Percentiles rank a stretch among this genome's conserved stretches.
Evolutionary conservation across 2,329 filamentous ascomycete species (phyloP).

Genomic region (Alternaria hordeiaustralica): DNA sequence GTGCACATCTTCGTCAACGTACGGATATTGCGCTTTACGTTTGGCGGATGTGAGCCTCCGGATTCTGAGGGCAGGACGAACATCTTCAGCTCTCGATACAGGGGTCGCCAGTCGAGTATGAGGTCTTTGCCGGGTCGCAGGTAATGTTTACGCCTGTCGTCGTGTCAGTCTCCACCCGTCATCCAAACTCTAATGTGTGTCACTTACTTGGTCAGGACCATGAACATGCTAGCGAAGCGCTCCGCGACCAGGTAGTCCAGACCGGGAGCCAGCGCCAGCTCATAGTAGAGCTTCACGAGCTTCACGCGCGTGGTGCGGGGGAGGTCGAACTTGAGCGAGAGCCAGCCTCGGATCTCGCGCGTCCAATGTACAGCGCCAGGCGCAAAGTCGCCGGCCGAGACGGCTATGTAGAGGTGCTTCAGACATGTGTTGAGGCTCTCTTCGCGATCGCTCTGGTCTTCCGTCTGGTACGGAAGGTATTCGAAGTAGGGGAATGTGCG

Average conservation of each 20-base stretch:
- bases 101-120: conserved; percentile 87
- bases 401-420: conserved; percentile 89
- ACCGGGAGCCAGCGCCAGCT: conserved; percentile 87
- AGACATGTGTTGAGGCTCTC: conserved; percentile 84
- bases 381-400: conserved; percentile 91
- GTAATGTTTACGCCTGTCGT: conserved; percentile 85
- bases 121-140: conserved; percentile 88
- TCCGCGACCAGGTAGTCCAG: conserved; percentile 83
- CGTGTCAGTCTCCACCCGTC: conserved; percentile 35
- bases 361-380: conserved; percentile 97
- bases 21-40: conserved; percentile 69
- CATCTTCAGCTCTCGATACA: conserved; percentile 91
- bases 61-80: conserved; percentile 88
- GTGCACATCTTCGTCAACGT: conserved; percentile 88
- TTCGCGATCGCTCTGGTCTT: conserved; percentile 79
- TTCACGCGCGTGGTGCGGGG: conserved; percentile 81
- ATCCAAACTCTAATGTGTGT: neutral
- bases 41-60: conserved; percentile 66
- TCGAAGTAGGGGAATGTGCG: conserved; percentile 93
- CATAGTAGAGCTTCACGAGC: conserved; percentile 91
- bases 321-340: conserved; percentile 96
- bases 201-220: conserved; percentile 87
- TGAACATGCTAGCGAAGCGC: conserved; percentile 95
- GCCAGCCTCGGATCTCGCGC: conserved; percentile 91
- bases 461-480: conserved; percentile 86